Evolutionary conservation across 2,329 filamentous ascomycete genomes (phyloP), one percentile per base, ranked within the genome.

Genomic region (Penicillium sp.): DNA sequence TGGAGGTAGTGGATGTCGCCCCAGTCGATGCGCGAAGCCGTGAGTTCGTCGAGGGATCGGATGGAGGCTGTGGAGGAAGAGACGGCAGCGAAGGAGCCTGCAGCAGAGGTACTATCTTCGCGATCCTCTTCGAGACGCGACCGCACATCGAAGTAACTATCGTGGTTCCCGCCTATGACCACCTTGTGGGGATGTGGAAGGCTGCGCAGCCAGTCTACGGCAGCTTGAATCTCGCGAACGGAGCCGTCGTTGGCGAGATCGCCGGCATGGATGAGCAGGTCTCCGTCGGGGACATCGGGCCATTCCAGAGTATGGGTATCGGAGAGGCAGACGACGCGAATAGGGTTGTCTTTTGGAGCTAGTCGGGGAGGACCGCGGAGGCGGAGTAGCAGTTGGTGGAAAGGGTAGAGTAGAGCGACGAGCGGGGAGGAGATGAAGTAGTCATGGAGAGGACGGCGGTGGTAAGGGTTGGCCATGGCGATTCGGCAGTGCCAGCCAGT

Each of bases 181-280:
- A 97, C 80, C 73, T 96, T 96, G 71, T 95, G 83, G 31, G 77
- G 75, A 67, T 96, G 91, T 0, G 90, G 89, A 7, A 92, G 82
- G 3, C 79, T 78, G 43, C 80, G 82, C 11, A 97, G 79, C 91
- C 91, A 97, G 77, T 96, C 84, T 39, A 97, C 79, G 65, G 94
- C 88, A n/a, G 77, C 78, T 76, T 96, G 91, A 52, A 97, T 87
- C 57, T 91, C 88, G 11, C 79, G 78, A 0, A 85, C 81, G 8
- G 85, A 88, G 34, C 93, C 93, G 19, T 79, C 78, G 63, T 91
- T 87, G 50, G 87, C 88, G 66, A 96, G 79, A 75, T 97, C 93
- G 33, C 93, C 93, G 2, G 91, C 90, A 69, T 97, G 93, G 64
- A 97, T 89, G 45, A 97, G 83, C 19, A 97, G 79, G 71, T 97